phyloP scores from a whole-genome alignment of 371 early-diverging fungal species.

The Apophysomyces variabilis region DNA sequence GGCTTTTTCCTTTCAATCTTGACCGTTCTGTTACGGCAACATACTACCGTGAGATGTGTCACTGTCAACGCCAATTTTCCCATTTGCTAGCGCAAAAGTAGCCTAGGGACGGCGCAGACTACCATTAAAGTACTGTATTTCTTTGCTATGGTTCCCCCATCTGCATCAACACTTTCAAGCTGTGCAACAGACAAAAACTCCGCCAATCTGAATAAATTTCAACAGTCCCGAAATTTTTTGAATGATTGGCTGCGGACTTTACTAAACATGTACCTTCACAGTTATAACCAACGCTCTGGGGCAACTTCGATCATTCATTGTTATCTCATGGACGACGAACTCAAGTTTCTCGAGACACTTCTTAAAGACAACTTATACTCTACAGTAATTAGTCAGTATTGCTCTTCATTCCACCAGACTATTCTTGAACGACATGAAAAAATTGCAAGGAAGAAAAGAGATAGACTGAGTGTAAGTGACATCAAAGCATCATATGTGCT shows the following conservation, averaged over 20 bases:
- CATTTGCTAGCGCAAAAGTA: too few relatives aligned
- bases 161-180: too few relatives aligned
- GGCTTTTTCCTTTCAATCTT: too few relatives aligned
- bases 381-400: neutral
- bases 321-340: neutral
- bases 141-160: too few relatives aligned
- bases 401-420: constrained; percentile 2
- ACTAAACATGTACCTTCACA: neutral
- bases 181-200: too few relatives aligned
- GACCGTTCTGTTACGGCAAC: too few relatives aligned
- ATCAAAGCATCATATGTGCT: neutral
- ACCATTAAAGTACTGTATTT: too few relatives aligned
- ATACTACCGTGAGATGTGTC: too few relatives aligned
- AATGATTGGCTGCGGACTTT: constrained; percentile 3
- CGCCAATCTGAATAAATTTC: neutral
- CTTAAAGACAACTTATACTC: neutral
- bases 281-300: neutral
- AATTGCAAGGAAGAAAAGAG: neutral
- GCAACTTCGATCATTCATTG: neutral
- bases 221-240: neutral
- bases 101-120: too few relatives aligned
- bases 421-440: constrained; percentile 1
- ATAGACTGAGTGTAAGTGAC: constrained; percentile 10
- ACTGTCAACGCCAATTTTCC: too few relatives aligned
- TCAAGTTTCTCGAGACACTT: neutral